These are phyloP conservation scores for Penicillium diatomitis DNA, from an alignment of 495 filamentous ascomycete species.

Conservation along the genomic window DNA sequence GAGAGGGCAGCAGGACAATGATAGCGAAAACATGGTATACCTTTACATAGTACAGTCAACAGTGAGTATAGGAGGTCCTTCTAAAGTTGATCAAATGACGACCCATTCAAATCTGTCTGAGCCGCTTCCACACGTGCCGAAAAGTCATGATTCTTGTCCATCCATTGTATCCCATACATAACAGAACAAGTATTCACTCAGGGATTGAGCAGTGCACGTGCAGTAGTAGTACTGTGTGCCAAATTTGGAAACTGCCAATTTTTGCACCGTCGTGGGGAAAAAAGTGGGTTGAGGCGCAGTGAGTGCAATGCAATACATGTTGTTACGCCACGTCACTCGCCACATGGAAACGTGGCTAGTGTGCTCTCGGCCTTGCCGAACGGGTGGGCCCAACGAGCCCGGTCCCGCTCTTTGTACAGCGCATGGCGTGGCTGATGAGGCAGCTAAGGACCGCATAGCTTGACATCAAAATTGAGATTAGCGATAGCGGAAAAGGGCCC, in stretches of 20 bases:
- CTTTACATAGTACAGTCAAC: background rate
- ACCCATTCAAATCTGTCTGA: background rate
- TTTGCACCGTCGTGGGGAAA: background rate
- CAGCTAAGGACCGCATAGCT: too few relatives aligned
- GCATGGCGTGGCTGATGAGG: too few relatives aligned
- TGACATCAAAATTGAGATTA: too few relatives aligned
- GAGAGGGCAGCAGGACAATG: too few relatives aligned
- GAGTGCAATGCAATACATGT: too few relatives aligned
- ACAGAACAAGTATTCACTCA: too few relatives aligned
- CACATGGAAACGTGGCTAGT: slow-evolving; percentile 4
- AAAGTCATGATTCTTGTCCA: background rate
- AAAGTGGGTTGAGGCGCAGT: too few relatives aligned
- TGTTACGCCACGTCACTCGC: slow-evolving; percentile 13
- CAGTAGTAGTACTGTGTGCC: background rate
- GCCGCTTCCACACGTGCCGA: background rate
- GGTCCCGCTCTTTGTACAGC: too few relatives aligned
- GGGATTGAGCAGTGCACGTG: too few relatives aligned
- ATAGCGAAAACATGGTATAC: too few relatives aligned
- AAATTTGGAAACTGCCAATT: slow-evolving; percentile 8
- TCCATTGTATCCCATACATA: too few relatives aligned
- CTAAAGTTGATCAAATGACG: background rate
- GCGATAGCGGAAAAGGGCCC: too few relatives aligned
- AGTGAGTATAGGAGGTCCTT: background rate
- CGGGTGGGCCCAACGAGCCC: background rate
- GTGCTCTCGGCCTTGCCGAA: background rate